phyloP scores from a whole-genome alignment of 2,329 filamentous ascomycete species.

The Pyrenophora tritici-repentis region DNA sequence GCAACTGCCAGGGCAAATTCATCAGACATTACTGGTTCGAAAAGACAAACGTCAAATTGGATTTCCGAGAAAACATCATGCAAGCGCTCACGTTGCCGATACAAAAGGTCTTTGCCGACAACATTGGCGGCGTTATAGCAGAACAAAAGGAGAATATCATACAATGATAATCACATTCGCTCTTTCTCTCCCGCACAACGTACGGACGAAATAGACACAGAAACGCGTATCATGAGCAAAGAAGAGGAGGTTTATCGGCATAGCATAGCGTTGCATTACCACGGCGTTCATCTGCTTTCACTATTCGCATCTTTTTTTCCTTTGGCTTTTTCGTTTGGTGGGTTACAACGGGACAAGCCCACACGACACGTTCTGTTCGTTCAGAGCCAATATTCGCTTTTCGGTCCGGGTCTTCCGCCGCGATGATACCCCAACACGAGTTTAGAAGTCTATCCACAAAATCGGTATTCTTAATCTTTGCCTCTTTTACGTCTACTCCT shows the following conservation, averaged over 20 bases:
- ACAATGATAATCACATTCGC: neutral
- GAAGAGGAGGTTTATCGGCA: conserved; percentile 9
- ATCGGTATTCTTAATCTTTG: neutral
- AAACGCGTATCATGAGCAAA: too few relatives aligned
- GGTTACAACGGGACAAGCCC: neutral
- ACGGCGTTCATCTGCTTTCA: conserved; percentile 21
- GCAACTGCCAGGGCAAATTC: conserved; percentile 45
- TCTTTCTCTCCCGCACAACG: too few relatives aligned
- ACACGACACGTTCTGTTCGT: too few relatives aligned
- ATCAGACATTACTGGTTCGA: conserved; percentile 48
- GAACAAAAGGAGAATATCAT: conserved; percentile 41
- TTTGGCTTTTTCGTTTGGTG: conserved; percentile 5
- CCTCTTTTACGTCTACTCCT: neutral
- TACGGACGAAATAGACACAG: too few relatives aligned
- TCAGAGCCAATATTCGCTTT: neutral
- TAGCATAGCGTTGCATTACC: conserved; percentile 32
- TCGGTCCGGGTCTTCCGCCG: conserved; percentile 24
- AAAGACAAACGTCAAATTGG: conserved; percentile 40
- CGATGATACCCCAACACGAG: conserved; percentile 31
- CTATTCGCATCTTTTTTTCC: neutral
- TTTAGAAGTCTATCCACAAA: conserved; percentile 8
- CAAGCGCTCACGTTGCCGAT: conserved; percentile 44
- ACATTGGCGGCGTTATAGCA: conserved; percentile 31
- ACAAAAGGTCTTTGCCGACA: conserved; percentile 43
- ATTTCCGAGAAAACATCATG: conserved; percentile 46